Base-by-base conservation (phyloP, 257 asterid genomes). In the Solanum chmielewskii region DNA sequence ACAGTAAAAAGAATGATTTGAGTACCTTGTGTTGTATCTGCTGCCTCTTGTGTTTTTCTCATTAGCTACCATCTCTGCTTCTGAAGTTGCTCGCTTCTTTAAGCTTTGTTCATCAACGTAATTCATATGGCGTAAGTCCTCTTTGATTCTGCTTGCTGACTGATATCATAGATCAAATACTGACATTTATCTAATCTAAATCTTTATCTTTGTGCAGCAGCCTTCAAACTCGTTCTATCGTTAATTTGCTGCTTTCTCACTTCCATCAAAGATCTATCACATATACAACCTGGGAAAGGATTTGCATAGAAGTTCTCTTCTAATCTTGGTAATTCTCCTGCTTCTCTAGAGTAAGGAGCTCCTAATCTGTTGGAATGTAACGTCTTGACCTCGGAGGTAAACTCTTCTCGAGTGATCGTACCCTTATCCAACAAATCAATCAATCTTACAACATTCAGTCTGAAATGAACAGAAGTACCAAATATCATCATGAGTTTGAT, bases 291-390 rank as follows among this genome's bases (percentile, higher is more conserved):
- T 2, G 98, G 96, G 78, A 84, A 90, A 83, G 98, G 98, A 84
- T 94, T 94, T 11, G 98, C 95, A 6, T 94, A 92, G 73, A 94
- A 94, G 62, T 92, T 91, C 91, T 94, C 95, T 86, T 94, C 96
- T 11, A 90, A 31, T 89, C 92, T 86, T 12, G 96, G 94, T 25
- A 86, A 12, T 41, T 87, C 88, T 64, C 93, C 92, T 3, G 45
- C 85, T 89, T 89, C 78, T 89, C 98, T 88, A 37, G 62, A 87
- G 89, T 91, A 88, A 4, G 96, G 98, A 10, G 90, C 94, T 78
- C 98, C 96, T 9, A 83, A 87, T 83, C 95, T 92, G 62, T 91
- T 85, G 88, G 71, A 56, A 88, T 94, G 98, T 88, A 91, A 75
- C 9, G 69, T 88, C 91, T 91, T 91, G 62, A 94, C 90, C 89